These are phyloP conservation scores for Iris pallida DNA, from an alignment of 116 monocot genomes.

Conservation along the genomic window DNA sequence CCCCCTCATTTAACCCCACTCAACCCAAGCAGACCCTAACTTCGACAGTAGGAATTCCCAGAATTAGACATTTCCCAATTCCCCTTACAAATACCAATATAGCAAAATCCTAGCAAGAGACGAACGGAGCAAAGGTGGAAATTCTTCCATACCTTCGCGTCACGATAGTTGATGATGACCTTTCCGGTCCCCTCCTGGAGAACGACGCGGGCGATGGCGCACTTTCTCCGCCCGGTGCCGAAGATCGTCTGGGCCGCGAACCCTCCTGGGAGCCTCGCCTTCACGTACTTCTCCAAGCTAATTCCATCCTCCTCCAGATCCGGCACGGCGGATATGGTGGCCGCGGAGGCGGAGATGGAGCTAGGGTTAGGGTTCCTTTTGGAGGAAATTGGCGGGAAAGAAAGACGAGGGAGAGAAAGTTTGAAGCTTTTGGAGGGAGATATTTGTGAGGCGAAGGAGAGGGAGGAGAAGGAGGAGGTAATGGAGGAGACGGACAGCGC, in stretches of 20 bases:
- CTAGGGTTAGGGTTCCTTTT: conserved; percentile 9
- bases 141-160: conserved; percentile 50
- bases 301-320: conserved; percentile 31
- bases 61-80: no score
- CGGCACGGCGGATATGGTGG: conserved; percentile 3
- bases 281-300: conserved; percentile 75
- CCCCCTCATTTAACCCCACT: no score
- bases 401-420: conserved; percentile 1
- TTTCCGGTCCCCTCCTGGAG: conserved; percentile 87
- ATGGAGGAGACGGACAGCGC: conserved; percentile 36
- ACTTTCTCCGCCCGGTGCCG: conserved; percentile 79
- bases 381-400: not conserved
- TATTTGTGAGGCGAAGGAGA: conserved; percentile 59
- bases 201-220: conserved; percentile 79
- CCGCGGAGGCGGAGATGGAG: conserved; percentile 19
- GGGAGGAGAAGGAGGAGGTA: conserved; percentile 35
- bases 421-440: conserved; percentile 15
- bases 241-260: conserved; percentile 75
- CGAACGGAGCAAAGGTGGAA: no score
- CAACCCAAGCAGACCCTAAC: no score
- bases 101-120: no score
- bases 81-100: no score
- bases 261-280: conserved; percentile 70
- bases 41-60: no score
- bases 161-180: conserved; percentile 72